Conservation (phyloP, 345 rosid genomes). For the Acer negundo region DNA sequence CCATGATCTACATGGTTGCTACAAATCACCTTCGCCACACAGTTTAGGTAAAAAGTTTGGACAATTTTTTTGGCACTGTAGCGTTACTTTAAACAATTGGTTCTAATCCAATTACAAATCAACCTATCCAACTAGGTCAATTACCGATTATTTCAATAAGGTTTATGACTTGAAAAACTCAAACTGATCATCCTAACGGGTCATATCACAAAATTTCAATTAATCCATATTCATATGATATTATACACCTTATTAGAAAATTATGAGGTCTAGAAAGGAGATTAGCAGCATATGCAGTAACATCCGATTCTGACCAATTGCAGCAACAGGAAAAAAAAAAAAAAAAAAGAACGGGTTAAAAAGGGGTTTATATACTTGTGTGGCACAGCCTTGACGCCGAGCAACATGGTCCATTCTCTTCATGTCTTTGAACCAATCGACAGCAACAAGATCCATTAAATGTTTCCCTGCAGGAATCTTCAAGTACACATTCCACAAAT, state of each 20-base stretch:
- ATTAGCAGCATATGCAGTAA: background rate
- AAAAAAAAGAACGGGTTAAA: constrained; percentile 3
- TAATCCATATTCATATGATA: background rate
- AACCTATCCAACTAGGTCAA: background rate
- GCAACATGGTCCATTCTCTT: constrained; percentile 98
- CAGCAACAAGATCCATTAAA: constrained; percentile 98
- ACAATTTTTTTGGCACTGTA: background rate
- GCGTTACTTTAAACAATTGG: background rate
- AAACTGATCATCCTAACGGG: background rate
- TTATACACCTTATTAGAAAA: background rate
- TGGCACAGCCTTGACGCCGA: constrained; percentile 92
- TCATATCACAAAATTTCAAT: background rate
- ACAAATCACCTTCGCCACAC: background rate
- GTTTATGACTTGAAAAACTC: background rate
- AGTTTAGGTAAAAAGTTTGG: background rate
- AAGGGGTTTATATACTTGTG: constrained; percentile 60
- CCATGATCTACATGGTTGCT: background rate
- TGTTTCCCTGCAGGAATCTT: constrained; percentile 96
- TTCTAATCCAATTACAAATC: background rate
- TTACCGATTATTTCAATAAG: background rate
- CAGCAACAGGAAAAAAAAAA: background rate
- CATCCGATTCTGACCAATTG: background rate
- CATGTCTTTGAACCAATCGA: constrained; percentile 97
- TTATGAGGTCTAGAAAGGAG: background rate
- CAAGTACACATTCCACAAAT: constrained; percentile 27